A percentile compares a stretch with the other conserved stretches of the same genome.
Conservation (phyloP, 306 rosid genomes). For the Glycine soja region DNA sequence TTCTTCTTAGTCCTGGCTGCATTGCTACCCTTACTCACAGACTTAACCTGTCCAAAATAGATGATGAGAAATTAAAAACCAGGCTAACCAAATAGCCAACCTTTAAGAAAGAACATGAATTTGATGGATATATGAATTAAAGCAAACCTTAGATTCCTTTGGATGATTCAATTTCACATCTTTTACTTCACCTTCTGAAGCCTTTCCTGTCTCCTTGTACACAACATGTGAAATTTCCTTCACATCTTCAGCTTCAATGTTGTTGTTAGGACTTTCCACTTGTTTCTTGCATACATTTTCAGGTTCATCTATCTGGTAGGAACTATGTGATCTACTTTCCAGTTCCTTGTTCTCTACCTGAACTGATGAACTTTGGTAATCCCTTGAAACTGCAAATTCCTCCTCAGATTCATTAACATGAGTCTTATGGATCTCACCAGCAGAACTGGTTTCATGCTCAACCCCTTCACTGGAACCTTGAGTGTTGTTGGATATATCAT, state of each 20-base stretch:
- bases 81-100: constrained; percentile 24
- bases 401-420: constrained; percentile 50
- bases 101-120: constrained; percentile 38
- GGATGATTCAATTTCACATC: constrained; percentile 51
- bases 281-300: constrained; percentile 53
- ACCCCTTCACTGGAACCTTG: constrained; percentile 43
- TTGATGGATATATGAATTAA: constrained; percentile 29
- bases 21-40: constrained; percentile 57
- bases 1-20: constrained; percentile 69
- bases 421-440: constrained; percentile 44
- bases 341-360: constrained; percentile 56
- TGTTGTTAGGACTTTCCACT: constrained; percentile 43
- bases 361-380: constrained; percentile 46
- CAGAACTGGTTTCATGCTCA: constrained; percentile 44
- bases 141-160: constrained; percentile 67
- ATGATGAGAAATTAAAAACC: constrained; percentile 35
- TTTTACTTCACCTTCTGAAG: constrained; percentile 58
- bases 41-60: constrained; percentile 60
- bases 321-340: constrained; percentile 52
- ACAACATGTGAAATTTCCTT: constrained; percentile 56
- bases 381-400: constrained; percentile 51
- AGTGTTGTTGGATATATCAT: constrained; percentile 41
- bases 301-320: constrained; percentile 46
- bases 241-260: constrained; percentile 51
- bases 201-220: constrained; percentile 53